Evolutionary conservation across 2,329 filamentous ascomycete species (phyloP).

Genomic region (Ophiostoma ips): DNA sequence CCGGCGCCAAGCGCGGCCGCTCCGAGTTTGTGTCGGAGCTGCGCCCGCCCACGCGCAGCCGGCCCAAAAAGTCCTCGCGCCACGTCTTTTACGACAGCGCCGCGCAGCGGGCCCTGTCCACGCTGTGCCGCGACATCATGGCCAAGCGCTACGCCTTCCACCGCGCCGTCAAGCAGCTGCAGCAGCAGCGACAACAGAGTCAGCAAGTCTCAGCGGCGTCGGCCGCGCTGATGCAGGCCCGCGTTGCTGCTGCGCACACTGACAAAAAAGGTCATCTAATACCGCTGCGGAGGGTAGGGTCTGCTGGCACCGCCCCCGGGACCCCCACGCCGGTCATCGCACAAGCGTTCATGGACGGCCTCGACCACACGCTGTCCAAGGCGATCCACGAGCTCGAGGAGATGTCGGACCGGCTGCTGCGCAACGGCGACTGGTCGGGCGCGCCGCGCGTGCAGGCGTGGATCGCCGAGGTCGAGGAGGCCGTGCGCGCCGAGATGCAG

Average conservation of each 20-base stretch:
- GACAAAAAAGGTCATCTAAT: no score
- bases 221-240: background rate
- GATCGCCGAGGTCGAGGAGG: constrained; percentile 4
- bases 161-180: constrained; percentile 10
- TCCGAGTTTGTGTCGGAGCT: constrained; percentile 13
- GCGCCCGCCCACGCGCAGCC: constrained; percentile 5
- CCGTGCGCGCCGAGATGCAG: constrained; percentile 4
- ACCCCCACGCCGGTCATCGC: background rate
- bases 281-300: no score
- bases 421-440: constrained; percentile 11
- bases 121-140: constrained; percentile 11
- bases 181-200: no score
- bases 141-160: constrained; percentile 11
- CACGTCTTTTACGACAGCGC: constrained; percentile 10
- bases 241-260: background rate
- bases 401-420: constrained; percentile 12
- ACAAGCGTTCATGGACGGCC: constrained; percentile 1
- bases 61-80: constrained; percentile 3
- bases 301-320: no score
- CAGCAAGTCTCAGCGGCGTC: no score
- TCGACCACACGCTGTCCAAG: constrained; percentile 10
- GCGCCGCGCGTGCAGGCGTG: constrained; percentile 4
- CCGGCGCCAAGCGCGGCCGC: constrained; percentile 8
- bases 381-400: constrained; percentile 12
- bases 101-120: constrained; percentile 1